phyloP scores from a whole-genome alignment of 805 yeast genomes.

The Ogataea paraovalis region DNA sequence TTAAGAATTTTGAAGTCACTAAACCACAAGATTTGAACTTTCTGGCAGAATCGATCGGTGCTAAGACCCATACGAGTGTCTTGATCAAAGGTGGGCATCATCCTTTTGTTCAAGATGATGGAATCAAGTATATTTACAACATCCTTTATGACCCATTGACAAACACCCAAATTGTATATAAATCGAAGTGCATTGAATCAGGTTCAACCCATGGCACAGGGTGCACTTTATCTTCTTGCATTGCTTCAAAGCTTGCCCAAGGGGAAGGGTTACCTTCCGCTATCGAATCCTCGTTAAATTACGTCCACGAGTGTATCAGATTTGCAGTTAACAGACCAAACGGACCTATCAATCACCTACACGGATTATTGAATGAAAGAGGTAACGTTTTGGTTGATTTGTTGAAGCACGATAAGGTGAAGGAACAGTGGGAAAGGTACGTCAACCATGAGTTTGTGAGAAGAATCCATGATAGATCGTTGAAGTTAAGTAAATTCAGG shows the following conservation, averaged over 20 bases:
- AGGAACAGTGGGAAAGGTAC: constrained; percentile 54
- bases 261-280: constrained; percentile 38
- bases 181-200: constrained; percentile 44
- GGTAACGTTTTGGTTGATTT: constrained; percentile 39
- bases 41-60: constrained; percentile 38
- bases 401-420: constrained; percentile 51
- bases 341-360: constrained; percentile 76
- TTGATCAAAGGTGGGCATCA: constrained; percentile 84
- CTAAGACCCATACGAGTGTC: constrained; percentile 42
- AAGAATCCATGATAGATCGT: constrained; percentile 46
- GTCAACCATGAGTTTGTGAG: constrained; percentile 59
- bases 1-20: constrained; percentile 18
- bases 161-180: constrained; percentile 38
- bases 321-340: constrained; percentile 37
- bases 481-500: constrained; percentile 48
- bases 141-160: constrained; percentile 29
- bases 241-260: constrained; percentile 69
- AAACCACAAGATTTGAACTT: constrained; percentile 27
- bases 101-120: constrained; percentile 37
- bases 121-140: constrained; percentile 19
- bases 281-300: constrained; percentile 55
- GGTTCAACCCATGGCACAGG: constrained; percentile 84
- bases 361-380: constrained; percentile 19
- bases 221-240: constrained; percentile 78
- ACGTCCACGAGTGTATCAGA: constrained; percentile 61